phyloP scores from a whole-genome alignment of 352 stramenopile species.

The Phytopythium montanum region DNA sequence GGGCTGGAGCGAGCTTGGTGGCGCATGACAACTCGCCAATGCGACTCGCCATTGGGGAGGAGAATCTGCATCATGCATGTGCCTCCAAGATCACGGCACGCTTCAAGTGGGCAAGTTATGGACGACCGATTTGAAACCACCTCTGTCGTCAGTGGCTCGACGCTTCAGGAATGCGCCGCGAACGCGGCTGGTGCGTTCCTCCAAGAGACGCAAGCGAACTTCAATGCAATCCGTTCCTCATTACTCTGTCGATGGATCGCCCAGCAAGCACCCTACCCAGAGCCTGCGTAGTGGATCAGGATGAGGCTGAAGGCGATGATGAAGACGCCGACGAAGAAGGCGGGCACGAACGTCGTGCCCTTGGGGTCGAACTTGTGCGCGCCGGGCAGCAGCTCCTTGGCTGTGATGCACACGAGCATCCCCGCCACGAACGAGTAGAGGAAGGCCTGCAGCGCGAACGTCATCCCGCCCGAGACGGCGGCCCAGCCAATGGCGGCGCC shows the following conservation, averaged over 20 bases:
- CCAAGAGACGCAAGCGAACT: too few species aligned
- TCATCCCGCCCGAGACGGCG: conserved; percentile 47
- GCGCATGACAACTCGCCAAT: too few species aligned
- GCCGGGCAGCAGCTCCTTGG: conserved; percentile 90
- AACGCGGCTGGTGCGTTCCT: too few species aligned
- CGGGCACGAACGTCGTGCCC: conserved; percentile 83
- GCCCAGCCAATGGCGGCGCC: conserved; percentile 81
- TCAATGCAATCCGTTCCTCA: too few species aligned
- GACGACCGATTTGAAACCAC: too few species aligned
- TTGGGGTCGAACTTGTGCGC: conserved; percentile 88
- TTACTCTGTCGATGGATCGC: background rate
- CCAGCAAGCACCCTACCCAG: conserved; percentile 19
- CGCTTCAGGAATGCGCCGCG: too few species aligned
- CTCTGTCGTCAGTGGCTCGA: too few species aligned
- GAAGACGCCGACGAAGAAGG: conserved; percentile 83
- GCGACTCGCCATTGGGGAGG: too few species aligned
- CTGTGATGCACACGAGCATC: conserved; percentile 92
- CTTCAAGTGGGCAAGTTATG: too few species aligned
- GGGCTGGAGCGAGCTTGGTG: too few species aligned
- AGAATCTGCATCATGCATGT: too few species aligned
- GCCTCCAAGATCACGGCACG: too few species aligned
- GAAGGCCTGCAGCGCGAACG: conserved; percentile 69
- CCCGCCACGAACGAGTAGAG: conserved; percentile 92
- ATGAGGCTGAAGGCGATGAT: conserved; percentile 91
- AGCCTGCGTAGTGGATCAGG: conserved; percentile 75